phyloP scores from a whole-genome alignment of 176 grass and related monocot species.

The Typha latifolia region DNA sequence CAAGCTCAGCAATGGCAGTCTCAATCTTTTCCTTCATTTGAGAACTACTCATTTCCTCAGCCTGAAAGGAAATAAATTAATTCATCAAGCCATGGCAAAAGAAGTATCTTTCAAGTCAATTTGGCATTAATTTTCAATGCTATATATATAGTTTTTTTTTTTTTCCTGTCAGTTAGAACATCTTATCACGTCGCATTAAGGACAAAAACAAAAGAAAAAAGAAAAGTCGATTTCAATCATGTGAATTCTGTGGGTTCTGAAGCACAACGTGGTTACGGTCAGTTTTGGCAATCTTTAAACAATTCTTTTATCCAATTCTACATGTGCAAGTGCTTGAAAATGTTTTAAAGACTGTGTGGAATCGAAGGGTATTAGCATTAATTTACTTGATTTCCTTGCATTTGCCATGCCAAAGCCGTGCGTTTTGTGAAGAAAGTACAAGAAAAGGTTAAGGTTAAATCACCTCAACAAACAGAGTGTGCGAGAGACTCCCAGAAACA shows the following conservation, averaged over 20 bases:
- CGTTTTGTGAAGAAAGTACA: not conserved
- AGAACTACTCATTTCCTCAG: not conserved
- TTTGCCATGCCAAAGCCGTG: not conserved
- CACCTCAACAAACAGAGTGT: slow-evolving; percentile 90
- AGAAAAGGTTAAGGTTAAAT: too few relatives aligned
- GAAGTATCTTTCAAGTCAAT: not conserved
- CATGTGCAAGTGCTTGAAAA: too few relatives aligned
- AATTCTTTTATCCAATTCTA: too few relatives aligned
- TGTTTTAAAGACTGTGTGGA: too few relatives aligned
- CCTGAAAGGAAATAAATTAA: slow-evolving; percentile 1
- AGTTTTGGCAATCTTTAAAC: too few relatives aligned
- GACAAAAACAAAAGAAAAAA: not conserved
- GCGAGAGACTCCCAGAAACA: slow-evolving; percentile 41
- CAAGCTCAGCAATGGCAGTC: slow-evolving; percentile 11
- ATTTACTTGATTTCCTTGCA: too few relatives aligned
- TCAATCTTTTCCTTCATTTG: slow-evolving; percentile 10
- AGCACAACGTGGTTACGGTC: too few relatives aligned
- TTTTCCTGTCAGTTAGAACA: not conserved
- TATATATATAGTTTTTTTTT: too few relatives aligned
- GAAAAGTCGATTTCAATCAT: not conserved
- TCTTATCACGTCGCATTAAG: not conserved
- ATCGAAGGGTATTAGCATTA: too few relatives aligned
- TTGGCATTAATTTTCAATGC: not conserved
- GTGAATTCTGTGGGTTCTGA: not conserved
- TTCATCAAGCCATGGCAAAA: not conserved